Conservation (phyloP, 768 basidiomycete species). For the Amanita pseudoporphyria region DNA sequence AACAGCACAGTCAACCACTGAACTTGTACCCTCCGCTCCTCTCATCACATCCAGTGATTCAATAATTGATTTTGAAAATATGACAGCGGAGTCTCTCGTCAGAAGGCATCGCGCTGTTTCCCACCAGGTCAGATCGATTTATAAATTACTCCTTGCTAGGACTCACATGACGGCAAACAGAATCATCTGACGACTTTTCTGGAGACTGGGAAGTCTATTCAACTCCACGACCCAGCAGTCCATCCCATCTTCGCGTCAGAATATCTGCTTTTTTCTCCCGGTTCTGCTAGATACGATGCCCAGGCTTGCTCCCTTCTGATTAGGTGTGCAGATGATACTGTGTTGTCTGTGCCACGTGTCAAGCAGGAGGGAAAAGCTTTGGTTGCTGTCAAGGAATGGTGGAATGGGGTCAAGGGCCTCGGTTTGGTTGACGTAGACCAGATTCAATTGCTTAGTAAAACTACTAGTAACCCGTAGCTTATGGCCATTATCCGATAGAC, state of each 20-base stretch:
- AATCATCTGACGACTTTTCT: constrained; percentile 25
- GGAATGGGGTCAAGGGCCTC: constrained; percentile 51
- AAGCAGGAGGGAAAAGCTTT: constrained; percentile 52
- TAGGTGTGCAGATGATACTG: constrained; percentile 42
- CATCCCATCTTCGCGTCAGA: constrained; percentile 6
- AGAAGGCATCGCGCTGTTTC: constrained; percentile 52
- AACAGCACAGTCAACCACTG: constrained; percentile 33
- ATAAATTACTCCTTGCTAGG: neutral
- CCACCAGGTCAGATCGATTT: constrained; percentile 45
- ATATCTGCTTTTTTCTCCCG: constrained; percentile 20
- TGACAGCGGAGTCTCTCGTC: constrained; percentile 47
- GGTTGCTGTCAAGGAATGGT: constrained; percentile 59
- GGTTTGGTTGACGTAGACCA: constrained; percentile 13
- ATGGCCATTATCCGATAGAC: neutral
- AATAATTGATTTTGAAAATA: constrained; percentile 42
- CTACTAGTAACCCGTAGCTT: no score
- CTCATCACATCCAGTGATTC: constrained; percentile 46
- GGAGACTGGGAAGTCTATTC: constrained; percentile 24
- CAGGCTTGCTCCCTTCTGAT: constrained; percentile 33
- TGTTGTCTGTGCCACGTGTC: constrained; percentile 46
- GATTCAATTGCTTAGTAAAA: neutral
- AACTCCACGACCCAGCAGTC: constrained; percentile 28
- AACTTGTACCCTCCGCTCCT: constrained; percentile 41
- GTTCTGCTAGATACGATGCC: constrained; percentile 34
- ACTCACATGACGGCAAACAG: constrained; percentile 11